phyloP scores from a whole-genome alignment of 2,329 filamentous ascomycete species.

The Drechslerella dactyloides region DNA sequence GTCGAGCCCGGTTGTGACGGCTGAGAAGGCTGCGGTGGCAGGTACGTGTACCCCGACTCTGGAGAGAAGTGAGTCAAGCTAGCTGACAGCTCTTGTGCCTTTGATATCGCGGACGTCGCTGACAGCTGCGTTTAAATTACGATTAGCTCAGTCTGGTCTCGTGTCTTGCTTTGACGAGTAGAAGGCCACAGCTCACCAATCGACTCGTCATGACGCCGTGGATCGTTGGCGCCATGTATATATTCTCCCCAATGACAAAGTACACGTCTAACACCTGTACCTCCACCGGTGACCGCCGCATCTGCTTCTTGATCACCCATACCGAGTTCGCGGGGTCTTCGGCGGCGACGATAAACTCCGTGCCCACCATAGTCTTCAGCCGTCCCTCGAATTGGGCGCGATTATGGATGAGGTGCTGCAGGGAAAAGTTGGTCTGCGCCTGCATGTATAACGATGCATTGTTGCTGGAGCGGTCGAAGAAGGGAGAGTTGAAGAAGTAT shows the following conservation, averaged over 20 bases:
- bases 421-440: constrained; percentile 67
- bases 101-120: constrained; percentile 56
- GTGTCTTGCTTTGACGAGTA: too few relatives aligned
- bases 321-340: constrained; percentile 69
- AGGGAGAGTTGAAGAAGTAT: constrained; percentile 72
- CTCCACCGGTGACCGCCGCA: constrained; percentile 59
- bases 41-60: constrained; percentile 61
- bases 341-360: constrained; percentile 72
- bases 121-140: constrained; percentile 37
- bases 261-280: constrained; percentile 66
- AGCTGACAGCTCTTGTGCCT: constrained; percentile 55
- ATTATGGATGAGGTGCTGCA: constrained; percentile 67
- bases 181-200: constrained; percentile 60
- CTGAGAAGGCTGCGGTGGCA: constrained; percentile 44
- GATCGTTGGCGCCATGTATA: constrained; percentile 70
- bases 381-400: constrained; percentile 70
- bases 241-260: constrained; percentile 70
- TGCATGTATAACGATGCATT: constrained; percentile 70
- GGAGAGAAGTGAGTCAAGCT: constrained; percentile 60
- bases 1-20: constrained; percentile 29
- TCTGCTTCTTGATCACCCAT: constrained; percentile 74
- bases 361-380: constrained; percentile 69
- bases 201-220: constrained; percentile 67
- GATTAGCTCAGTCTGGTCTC: constrained; percentile 32
- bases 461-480: constrained; percentile 72